Conservation (phyloP, 2,329 filamentous ascomycete genomes). For the Hortaea werneckii region DNA sequence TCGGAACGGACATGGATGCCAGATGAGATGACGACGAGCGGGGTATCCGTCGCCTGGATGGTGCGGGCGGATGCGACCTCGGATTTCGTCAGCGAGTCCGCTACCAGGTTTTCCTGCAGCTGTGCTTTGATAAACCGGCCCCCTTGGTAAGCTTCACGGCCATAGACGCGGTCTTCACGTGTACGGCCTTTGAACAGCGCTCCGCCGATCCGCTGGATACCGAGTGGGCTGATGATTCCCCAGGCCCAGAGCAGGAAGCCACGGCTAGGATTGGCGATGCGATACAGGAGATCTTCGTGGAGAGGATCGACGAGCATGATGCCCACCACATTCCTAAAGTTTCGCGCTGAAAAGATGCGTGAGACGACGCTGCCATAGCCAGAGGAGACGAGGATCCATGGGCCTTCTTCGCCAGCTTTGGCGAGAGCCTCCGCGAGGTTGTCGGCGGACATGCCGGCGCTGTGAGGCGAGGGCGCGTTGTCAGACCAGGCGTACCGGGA, state of each 20-base stretch:
- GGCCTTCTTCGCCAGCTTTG: slow-evolving; percentile 68
- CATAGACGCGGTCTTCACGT: slow-evolving; percentile 76
- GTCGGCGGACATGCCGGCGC: slow-evolving; percentile 85
- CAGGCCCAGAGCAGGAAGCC: slow-evolving; percentile 82
- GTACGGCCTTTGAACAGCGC: slow-evolving; percentile 74
- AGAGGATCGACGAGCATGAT: slow-evolving; percentile 78
- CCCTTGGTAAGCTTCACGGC: slow-evolving; percentile 64
- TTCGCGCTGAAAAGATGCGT: slow-evolving; percentile 80
- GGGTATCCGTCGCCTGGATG: slow-evolving; percentile 67
- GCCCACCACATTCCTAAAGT: slow-evolving; percentile 63
- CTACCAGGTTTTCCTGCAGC: slow-evolving; percentile 85
- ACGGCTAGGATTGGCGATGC: slow-evolving; percentile 54
- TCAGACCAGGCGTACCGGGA: slow-evolving; percentile 84
- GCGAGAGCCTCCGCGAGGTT: slow-evolving; percentile 78
- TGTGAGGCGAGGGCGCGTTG: slow-evolving; percentile 86
- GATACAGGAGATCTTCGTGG: slow-evolving; percentile 73
- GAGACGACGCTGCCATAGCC: slow-evolving; percentile 83
- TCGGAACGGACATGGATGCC: slow-evolving; percentile 59
- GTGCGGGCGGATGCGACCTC: slow-evolving; percentile 69
- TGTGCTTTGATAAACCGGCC: slow-evolving; percentile 83
- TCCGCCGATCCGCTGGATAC: slow-evolving; percentile 67
- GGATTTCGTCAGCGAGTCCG: slow-evolving; percentile 69
- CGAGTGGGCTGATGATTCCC: slow-evolving; percentile 77
- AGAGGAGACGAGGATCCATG: slow-evolving; percentile 79
- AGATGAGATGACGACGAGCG: slow-evolving; percentile 73